Evolutionary conservation across 352 stramenopile genomes (phyloP).

Genomic region (Globisporangium rhizosaccharum): DNA sequence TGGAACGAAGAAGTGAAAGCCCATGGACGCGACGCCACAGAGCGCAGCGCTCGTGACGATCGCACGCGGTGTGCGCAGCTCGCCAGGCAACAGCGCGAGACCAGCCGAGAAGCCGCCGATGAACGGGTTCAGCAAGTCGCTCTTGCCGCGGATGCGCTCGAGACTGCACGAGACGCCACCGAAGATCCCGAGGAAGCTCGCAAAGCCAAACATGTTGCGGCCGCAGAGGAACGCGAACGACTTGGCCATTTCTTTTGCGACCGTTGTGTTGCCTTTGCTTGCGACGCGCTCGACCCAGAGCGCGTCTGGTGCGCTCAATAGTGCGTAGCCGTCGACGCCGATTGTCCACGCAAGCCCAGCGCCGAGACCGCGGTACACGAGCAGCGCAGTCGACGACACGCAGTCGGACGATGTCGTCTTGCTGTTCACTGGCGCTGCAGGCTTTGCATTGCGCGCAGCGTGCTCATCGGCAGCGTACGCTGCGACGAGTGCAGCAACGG

Average conservation of each 20-base stretch:
- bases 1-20: slow-evolving; percentile 52
- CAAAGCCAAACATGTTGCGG: slow-evolving; percentile 68
- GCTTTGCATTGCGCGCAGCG: slow-evolving; percentile 7
- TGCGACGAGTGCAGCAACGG: background rate
- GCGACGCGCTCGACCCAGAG: slow-evolving; percentile 36
- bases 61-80: slow-evolving; percentile 39
- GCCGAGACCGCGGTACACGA: slow-evolving; percentile 55
- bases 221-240: slow-evolving; percentile 25
- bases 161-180: slow-evolving; percentile 62
- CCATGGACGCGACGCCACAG: slow-evolving; percentile 52
- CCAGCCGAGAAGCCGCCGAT: slow-evolving; percentile 56
- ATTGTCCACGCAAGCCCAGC: slow-evolving; percentile 72
- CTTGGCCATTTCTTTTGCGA: slow-evolving; percentile 25
- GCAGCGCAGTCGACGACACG: slow-evolving; percentile 52
- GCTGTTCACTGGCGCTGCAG: slow-evolving; percentile 2
- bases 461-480: background rate
- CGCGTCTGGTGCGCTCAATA: slow-evolving; percentile 29
- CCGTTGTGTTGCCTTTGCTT: slow-evolving; percentile 16
- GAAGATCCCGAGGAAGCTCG: slow-evolving; percentile 70
- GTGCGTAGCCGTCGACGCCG: slow-evolving; percentile 58
- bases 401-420: slow-evolving; percentile 53
- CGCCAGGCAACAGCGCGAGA: slow-evolving; percentile 34
- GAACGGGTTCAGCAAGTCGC: slow-evolving; percentile 68
- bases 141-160: slow-evolving; percentile 47
- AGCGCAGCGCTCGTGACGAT: slow-evolving; percentile 37